phyloP scores from a whole-genome alignment of 129 eudicot genomes.

The Lactuca sativa region DNA sequence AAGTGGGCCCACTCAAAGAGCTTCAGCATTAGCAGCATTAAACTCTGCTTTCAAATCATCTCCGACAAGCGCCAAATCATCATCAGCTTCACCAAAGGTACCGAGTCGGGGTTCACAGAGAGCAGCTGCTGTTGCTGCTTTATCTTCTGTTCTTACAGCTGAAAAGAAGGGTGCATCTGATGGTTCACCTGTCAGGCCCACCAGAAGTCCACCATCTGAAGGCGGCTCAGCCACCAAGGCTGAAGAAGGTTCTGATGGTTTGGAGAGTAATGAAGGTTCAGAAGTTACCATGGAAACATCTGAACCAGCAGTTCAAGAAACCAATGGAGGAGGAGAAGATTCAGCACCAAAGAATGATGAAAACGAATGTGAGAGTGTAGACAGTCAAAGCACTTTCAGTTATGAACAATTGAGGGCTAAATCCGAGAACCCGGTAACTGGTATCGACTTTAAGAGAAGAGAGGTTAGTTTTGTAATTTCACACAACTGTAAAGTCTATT shows the following conservation, averaged over 20 bases:
- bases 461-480: conserved; percentile 48
- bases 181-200: conserved; percentile 65
- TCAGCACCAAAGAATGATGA: conserved; percentile 48
- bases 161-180: conserved; percentile 74
- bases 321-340: conserved; percentile 41
- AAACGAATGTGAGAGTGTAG: conserved; percentile 47
- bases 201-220: conserved; percentile 64
- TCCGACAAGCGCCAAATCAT: conserved; percentile 41
- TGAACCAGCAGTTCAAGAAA: conserved; percentile 39
- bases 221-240: conserved; percentile 47
- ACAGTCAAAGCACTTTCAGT: conserved; percentile 67
- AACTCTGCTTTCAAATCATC: conserved; percentile 82
- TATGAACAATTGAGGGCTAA: conserved; percentile 74
- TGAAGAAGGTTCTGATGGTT: conserved; percentile 44
- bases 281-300: conserved; percentile 35
- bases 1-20: conserved; percentile 97
- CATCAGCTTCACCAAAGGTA: conserved; percentile 59
- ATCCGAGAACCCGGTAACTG: conserved; percentile 85
- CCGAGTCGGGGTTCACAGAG: conserved; percentile 75
- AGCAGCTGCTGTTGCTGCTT: conserved; percentile 99
- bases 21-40: conserved; percentile 92
- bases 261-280: conserved; percentile 41
- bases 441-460: conserved; percentile 86
- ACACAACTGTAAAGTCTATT: too few species aligned
- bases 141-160: conserved; percentile 89